phyloP scores from a whole-genome alignment of 1,139 yeast species.

The Pneumocystis sp. region DNA sequence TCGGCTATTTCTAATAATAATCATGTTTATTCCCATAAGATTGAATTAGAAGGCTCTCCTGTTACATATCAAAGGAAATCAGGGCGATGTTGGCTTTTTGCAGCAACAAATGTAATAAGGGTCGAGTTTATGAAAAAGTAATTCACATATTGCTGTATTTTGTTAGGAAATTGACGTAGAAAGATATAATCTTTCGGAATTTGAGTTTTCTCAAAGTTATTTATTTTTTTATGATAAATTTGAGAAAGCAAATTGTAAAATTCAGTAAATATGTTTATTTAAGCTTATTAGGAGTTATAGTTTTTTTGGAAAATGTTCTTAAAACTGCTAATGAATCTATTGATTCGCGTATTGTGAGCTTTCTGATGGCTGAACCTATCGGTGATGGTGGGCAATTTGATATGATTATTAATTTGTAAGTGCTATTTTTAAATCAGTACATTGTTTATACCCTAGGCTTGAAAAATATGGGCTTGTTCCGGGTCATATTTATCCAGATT shows the following conservation, averaged over 20 bases:
- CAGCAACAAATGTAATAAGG: constrained; percentile 59
- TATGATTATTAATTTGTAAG: constrained; percentile 43
- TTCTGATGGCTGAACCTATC: constrained; percentile 37
- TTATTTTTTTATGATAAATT: constrained; percentile 43
- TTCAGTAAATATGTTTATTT: background rate
- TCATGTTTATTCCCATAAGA: constrained; percentile 42
- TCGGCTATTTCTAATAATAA: background rate
- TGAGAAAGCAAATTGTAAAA: constrained; percentile 35
- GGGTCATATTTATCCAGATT: constrained; percentile 44
- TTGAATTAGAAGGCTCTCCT: constrained; percentile 54
- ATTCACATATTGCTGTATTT: background rate
- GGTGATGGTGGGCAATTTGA: constrained; percentile 67
- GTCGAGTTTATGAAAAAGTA: constrained; percentile 43
- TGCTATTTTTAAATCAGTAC: background rate
- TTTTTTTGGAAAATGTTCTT: constrained; percentile 40
- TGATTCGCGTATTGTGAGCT: constrained; percentile 41
- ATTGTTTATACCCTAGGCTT: constrained; percentile 15
- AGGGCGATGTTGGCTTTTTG: constrained; percentile 83
- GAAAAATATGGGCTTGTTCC: constrained; percentile 52
- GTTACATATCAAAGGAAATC: constrained; percentile 57
- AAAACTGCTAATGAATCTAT: constrained; percentile 40
- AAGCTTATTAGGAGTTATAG: background rate
- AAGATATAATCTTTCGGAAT: constrained; percentile 41
- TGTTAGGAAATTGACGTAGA: background rate
- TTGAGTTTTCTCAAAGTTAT: constrained; percentile 44